phyloP scores from a whole-genome alignment of 1,284 basidiomycete genomes.

The Melampsora americana region DNA sequence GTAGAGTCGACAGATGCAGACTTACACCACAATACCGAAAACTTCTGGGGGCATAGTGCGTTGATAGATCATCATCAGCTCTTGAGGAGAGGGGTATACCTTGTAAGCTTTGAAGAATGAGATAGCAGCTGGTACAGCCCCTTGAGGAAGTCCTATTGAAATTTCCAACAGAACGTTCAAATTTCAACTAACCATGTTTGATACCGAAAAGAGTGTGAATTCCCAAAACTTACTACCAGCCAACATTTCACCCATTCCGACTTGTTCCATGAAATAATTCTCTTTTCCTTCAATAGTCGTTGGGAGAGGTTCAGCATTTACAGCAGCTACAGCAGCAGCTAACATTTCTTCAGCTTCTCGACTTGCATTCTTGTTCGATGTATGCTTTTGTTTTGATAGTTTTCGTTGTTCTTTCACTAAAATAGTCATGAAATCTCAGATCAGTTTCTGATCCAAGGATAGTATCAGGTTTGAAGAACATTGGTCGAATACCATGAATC shows the following conservation, averaged over 20 bases:
- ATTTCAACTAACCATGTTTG: background rate
- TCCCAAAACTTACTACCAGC: constrained; percentile 13
- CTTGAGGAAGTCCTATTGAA: constrained; percentile 50
- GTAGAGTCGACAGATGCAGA: constrained; percentile 43
- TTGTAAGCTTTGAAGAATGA: constrained; percentile 54
- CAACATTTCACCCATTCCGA: constrained; percentile 53
- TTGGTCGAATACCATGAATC: constrained; percentile 40
- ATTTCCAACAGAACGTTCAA: background rate
- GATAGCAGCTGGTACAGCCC: constrained; percentile 52
- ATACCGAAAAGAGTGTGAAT: background rate
- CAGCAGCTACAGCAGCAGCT: constrained; percentile 27
- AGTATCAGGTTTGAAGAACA: background rate
- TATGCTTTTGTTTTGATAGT: constrained; percentile 31
- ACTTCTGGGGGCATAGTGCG: constrained; percentile 54
- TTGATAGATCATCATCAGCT: constrained; percentile 54
- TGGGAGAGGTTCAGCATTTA: constrained; percentile 36
- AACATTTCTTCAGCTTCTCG: constrained; percentile 31
- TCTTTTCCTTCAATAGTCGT: constrained; percentile 36
- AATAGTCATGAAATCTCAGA: background rate
- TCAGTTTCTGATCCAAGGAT: background rate
- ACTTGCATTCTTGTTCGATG: constrained; percentile 14
- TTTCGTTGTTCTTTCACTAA: constrained; percentile 39
- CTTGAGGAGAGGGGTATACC: constrained; percentile 53
- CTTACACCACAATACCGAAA: constrained; percentile 53
- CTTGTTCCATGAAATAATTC: constrained; percentile 53